Conservation (phyloP, 352 stramenopile genomes). For the Phytophthora syringae region DNA sequence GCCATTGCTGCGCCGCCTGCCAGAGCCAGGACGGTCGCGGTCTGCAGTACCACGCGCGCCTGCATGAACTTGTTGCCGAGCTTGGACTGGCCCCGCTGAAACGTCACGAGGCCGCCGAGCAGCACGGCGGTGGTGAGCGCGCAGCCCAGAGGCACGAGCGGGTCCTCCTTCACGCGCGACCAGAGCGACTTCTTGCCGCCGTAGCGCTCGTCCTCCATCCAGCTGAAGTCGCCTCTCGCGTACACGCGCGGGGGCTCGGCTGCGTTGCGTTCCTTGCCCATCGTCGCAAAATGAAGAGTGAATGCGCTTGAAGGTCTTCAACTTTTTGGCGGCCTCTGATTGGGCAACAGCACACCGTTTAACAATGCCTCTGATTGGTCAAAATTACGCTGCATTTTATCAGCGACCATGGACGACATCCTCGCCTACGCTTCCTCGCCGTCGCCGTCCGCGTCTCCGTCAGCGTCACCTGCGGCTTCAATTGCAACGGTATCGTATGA, state of each 20-base stretch:
- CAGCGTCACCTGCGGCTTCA: neutral
- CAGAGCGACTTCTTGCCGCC: constrained; percentile 69
- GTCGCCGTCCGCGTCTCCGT: neutral
- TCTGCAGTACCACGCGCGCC: constrained; percentile 75
- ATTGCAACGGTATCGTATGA: neutral
- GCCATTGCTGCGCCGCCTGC: constrained; percentile 54
- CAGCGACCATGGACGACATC: constrained; percentile 28
- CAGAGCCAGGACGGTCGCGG: constrained; percentile 72
- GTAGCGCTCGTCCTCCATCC: constrained; percentile 64
- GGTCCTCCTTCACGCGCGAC: constrained; percentile 73
- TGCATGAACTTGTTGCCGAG: constrained; percentile 88
- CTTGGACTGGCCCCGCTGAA: constrained; percentile 75
- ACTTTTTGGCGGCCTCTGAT: neutral
- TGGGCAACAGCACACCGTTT: neutral
- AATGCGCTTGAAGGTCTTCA: neutral
- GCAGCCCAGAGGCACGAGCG: constrained; percentile 78
- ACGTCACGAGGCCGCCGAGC: constrained; percentile 71
- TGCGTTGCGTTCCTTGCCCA: constrained; percentile 15
- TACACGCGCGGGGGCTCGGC: constrained; percentile 32
- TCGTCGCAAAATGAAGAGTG: constrained; percentile 2
- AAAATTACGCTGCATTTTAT: constrained; percentile 6
- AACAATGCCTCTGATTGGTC: constrained; percentile 4
- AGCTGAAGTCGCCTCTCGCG: constrained; percentile 67
- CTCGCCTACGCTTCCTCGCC: constrained; percentile 22
- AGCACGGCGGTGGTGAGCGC: constrained; percentile 69